A percentile compares a stretch with the other conserved stretches of the same genome.
These are phyloP conservation scores for Rhodotorula mucilaginosa DNA, from an alignment of 1,284 basidiomycete species.

Conservation along the genomic window DNA sequence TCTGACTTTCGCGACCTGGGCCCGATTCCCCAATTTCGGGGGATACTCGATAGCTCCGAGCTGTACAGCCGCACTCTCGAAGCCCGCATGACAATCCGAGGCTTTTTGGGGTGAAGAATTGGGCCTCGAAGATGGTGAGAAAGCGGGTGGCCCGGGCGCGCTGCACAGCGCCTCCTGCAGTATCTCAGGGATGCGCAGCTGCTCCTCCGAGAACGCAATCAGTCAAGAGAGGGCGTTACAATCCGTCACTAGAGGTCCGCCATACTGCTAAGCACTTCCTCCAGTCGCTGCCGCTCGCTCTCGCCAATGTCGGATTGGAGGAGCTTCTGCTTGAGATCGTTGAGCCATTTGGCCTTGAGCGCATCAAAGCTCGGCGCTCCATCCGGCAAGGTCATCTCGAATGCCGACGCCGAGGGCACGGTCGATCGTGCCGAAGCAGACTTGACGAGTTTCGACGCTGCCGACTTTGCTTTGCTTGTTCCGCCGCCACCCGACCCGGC, in stretches of 20 bases:
- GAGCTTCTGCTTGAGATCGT: slow-evolving; percentile 4
- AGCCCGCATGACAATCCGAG: no score
- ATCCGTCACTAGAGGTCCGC: not conserved
- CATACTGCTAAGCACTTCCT: slow-evolving; percentile 4
- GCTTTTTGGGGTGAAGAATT: no score
- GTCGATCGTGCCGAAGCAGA: not conserved
- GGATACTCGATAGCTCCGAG: no score
- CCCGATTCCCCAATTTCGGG: no score
- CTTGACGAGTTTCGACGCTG: no score
- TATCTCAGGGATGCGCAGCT: no score
- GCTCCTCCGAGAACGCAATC: no score
- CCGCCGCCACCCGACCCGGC: not conserved
- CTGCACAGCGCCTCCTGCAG: no score
- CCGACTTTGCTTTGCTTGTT: not conserved
- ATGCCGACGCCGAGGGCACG: not conserved
- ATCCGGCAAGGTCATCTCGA: slow-evolving; percentile 1
- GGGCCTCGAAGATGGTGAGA: no score
- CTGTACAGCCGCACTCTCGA: no score
- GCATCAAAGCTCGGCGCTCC: slow-evolving; percentile 1
- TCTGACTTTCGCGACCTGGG: no score
- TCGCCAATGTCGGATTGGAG: not conserved
- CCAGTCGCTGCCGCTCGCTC: slow-evolving; percentile 13
- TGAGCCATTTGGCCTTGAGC: slow-evolving; percentile 6
- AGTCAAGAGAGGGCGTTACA: not conserved
- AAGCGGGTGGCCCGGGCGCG: no score